A percentile compares a stretch with the other conserved stretches of the same genome.
Evolutionary conservation across 1,284 basidiomycete genomes (phyloP).

Genomic region (Sporisorium sorghi): DNA sequence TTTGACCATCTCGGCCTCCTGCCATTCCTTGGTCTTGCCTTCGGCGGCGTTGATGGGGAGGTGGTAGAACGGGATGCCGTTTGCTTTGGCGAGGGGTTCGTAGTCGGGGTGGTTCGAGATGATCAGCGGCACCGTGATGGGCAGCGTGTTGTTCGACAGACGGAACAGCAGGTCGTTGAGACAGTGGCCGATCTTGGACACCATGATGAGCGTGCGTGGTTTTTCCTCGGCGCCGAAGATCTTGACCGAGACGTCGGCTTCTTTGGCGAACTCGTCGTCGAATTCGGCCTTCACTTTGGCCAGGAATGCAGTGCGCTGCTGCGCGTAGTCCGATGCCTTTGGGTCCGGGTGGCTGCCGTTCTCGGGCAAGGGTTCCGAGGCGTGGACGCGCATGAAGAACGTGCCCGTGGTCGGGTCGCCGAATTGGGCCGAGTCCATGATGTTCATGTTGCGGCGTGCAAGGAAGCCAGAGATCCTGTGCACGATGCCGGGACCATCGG

Average conservation of each 20-base stretch:
- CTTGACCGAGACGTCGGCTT: slow-evolving; percentile 49
- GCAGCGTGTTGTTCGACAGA: slow-evolving; percentile 54
- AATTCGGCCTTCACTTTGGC: slow-evolving; percentile 53
- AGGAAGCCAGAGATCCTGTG: slow-evolving; percentile 61
- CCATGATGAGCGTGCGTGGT: slow-evolving; percentile 66
- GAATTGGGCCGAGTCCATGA: slow-evolving; percentile 67
- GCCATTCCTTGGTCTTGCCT: slow-evolving; percentile 67
- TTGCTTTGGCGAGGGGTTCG: slow-evolving; percentile 57
- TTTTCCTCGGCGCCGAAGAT: slow-evolving; percentile 62
- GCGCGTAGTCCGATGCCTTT: slow-evolving; percentile 29
- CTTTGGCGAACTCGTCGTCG: slow-evolving; percentile 55
- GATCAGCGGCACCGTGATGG: slow-evolving; percentile 63
- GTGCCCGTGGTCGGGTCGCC: slow-evolving; percentile 59
- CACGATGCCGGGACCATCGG: slow-evolving; percentile 65
- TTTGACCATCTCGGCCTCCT: slow-evolving; percentile 64
- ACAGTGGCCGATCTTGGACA: slow-evolving; percentile 67
- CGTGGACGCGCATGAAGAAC: slow-evolving; percentile 69
- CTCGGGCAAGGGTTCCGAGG: slow-evolving; percentile 47
- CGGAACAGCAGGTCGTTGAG: slow-evolving; percentile 67
- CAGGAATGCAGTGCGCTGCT: slow-evolving; percentile 37
- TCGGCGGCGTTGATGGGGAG: slow-evolving; percentile 60
- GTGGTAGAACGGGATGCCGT: slow-evolving; percentile 67
- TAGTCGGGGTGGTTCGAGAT: slow-evolving; percentile 67
- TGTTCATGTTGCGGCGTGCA: slow-evolving; percentile 62
- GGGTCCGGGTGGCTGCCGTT: slow-evolving; percentile 39